These are phyloP conservation scores for Tylopilus felleus DNA, from an alignment of 768 basidiomycete genomes.

Conservation along the genomic window DNA sequence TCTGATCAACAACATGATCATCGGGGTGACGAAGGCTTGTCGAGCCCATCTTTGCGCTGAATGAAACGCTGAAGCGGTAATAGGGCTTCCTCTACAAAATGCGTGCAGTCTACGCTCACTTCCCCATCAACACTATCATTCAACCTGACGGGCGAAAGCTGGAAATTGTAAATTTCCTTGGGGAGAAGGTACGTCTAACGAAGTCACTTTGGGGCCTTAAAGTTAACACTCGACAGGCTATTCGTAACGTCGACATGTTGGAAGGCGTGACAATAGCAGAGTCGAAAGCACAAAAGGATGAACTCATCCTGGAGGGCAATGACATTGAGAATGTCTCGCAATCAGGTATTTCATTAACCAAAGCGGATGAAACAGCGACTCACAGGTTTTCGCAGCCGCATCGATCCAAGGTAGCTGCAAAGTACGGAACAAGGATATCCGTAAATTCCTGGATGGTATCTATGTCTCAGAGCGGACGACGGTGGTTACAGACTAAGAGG, in stretches of 20 bases:
- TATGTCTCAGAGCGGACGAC: constrained; percentile 85
- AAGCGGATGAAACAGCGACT: background rate
- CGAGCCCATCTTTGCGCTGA: background rate
- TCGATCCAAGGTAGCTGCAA: constrained; percentile 95
- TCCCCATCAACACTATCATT: constrained; percentile 99
- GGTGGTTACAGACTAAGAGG: constrained; percentile 40
- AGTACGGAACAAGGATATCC: constrained; percentile 99
- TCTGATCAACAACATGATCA: constrained; percentile 96
- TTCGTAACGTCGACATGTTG: constrained; percentile 91
- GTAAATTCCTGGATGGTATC: constrained; percentile 95
- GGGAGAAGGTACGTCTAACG: constrained; percentile 71
- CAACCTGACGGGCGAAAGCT: constrained; percentile 66
- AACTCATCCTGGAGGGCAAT: constrained; percentile 90
- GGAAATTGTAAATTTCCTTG: constrained; percentile 94
- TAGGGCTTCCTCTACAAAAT: constrained; percentile 99
- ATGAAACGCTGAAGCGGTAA: constrained; percentile 2
- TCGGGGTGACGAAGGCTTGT: constrained; percentile 88
- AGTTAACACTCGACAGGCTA: constrained; percentile 50
- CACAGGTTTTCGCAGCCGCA: constrained; percentile 55
- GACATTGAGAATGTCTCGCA: constrained; percentile 98
- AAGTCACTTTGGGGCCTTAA: background rate
- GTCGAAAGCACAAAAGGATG: constrained; percentile 92
- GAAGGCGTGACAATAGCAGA: constrained; percentile 80
- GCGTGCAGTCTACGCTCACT: constrained; percentile 99
- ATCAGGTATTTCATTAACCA: constrained; percentile 55